Conservation (phyloP, 106 monocot species). For the Platanthera guangdongensis region DNA sequence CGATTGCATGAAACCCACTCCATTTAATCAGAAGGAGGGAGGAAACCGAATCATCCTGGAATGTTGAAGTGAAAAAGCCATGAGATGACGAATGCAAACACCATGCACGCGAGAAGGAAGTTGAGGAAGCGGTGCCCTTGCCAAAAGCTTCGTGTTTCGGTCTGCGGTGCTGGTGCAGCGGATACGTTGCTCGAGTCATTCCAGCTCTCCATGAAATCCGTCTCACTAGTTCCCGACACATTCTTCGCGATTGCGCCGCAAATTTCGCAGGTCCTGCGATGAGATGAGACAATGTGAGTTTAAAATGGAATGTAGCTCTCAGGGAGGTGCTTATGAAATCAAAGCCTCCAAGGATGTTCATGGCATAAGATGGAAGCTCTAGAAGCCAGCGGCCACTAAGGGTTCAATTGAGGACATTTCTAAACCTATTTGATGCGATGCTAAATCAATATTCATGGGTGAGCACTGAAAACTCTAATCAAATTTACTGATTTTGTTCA, state of each 20-base stretch:
- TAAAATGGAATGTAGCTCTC: too few relatives aligned
- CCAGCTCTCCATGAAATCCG: constrained; percentile 30
- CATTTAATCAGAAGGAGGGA: too few relatives aligned
- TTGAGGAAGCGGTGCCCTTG: constrained; percentile 51
- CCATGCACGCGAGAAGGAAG: constrained; percentile 50
- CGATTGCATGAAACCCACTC: too few relatives aligned
- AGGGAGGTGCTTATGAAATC: too few relatives aligned
- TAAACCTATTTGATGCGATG: too few relatives aligned
- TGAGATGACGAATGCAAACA: constrained; percentile 48
- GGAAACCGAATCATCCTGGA: constrained; percentile 16
- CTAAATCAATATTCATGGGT: too few relatives aligned
- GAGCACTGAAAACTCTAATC: too few relatives aligned
- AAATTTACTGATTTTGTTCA: too few relatives aligned
- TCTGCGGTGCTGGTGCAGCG: not conserved
- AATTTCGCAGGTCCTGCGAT: constrained; percentile 48
- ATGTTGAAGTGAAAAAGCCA: constrained; percentile 63
- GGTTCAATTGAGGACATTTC: too few relatives aligned
- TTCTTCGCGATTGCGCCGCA: constrained; percentile 46
- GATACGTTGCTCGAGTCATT: constrained; percentile 21
- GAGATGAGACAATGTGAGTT: not conserved
- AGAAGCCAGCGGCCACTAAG: too few relatives aligned
- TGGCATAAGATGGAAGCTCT: too few relatives aligned
- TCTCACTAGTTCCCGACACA: constrained; percentile 23
- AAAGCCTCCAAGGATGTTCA: too few relatives aligned
- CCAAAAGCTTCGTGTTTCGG: constrained; percentile 40